Evolutionary conservation across 805 yeast genomes (phyloP).

Genomic region (Zygotorulaspora danielsina): DNA sequence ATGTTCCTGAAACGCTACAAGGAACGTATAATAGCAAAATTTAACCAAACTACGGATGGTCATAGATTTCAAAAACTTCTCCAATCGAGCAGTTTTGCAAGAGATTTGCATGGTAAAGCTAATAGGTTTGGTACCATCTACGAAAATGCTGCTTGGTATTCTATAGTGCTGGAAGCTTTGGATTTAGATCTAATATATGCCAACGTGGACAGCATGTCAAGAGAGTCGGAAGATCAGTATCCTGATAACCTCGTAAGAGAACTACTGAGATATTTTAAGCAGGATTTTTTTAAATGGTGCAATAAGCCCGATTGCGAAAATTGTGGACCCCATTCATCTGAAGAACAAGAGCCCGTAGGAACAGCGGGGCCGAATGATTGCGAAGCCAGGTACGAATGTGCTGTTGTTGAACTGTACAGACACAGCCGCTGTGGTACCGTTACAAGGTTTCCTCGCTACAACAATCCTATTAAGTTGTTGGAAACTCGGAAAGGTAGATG

Average conservation of each 20-base stretch:
- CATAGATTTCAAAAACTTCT: constrained; percentile 20
- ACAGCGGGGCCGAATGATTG: constrained; percentile 40
- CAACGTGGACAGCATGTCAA: constrained; percentile 53
- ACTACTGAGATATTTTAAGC: constrained; percentile 64
- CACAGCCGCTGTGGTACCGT: constrained; percentile 49
- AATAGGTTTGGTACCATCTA: constrained; percentile 34
- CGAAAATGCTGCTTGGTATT: constrained; percentile 44
- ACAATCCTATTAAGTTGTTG: constrained; percentile 59
- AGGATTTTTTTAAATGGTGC: constrained; percentile 80
- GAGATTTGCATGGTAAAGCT: constrained; percentile 21
- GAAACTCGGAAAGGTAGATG: constrained; percentile 72
- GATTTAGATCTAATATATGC: constrained; percentile 56
- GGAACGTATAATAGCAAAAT: constrained; percentile 18
- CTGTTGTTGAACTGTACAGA: constrained; percentile 56
- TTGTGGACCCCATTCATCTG: constrained; percentile 43
- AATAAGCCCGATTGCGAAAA: constrained; percentile 57
- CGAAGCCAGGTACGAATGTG: constrained; percentile 48
- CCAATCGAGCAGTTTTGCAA: constrained; percentile 23
- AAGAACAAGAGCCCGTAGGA: constrained; percentile 39
- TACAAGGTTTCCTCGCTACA: constrained; percentile 72
- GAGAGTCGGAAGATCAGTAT: constrained; percentile 34
- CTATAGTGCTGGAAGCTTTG: constrained; percentile 56
- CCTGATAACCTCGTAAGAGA: constrained; percentile 58
- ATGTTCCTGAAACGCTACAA: constrained; percentile 25
- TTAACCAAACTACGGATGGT: constrained; percentile 18